Conservation (phyloP, 2,329 filamentous ascomycete genomes). For the Botrytis paeoniae region DNA sequence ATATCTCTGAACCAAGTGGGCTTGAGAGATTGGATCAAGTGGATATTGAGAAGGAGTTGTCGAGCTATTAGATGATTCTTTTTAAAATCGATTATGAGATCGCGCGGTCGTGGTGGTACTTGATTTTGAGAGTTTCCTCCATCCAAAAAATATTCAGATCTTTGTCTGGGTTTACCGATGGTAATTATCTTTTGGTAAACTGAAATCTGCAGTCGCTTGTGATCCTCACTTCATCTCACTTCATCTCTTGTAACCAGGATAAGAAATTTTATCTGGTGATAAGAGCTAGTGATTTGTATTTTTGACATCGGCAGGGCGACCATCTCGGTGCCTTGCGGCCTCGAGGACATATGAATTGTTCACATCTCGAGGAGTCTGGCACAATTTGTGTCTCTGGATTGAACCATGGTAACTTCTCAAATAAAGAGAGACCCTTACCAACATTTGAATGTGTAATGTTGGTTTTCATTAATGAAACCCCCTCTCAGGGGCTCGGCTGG, state of each 20-base stretch:
- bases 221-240: background rate
- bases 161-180: background rate
- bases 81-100: background rate
- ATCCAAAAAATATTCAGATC: background rate
- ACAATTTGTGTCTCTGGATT: background rate
- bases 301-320: background rate
- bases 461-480: background rate
- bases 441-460: background rate
- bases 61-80: background rate
- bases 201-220: no score
- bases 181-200: background rate
- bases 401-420: accelerated
- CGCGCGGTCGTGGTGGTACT: background rate
- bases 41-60: background rate
- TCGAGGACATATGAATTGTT: background rate
- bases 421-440: accelerated
- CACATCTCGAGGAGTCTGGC: background rate
- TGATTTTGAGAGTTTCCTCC: background rate
- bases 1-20: background rate
- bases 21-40: background rate
- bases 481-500: background rate
- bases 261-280: background rate
- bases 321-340: background rate
- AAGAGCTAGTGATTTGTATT: background rate
- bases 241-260: background rate